Base-by-base conservation (phyloP, 768 basidiomycete species). In the Russula earlei region DNA sequence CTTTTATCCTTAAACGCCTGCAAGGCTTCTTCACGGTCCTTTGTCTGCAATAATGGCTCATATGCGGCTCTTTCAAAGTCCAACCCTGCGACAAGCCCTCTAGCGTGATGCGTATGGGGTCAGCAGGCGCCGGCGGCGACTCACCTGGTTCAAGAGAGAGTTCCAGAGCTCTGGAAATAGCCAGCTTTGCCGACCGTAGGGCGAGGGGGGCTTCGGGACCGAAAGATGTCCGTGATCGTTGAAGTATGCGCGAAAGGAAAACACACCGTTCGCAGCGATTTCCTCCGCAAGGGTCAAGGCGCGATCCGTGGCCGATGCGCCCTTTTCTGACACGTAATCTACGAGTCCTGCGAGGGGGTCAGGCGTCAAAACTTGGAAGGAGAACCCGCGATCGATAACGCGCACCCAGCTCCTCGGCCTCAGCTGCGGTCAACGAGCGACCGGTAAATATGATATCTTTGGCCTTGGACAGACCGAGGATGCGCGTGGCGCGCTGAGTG, bases 31-130 rank as follows among this genome's bases (percentile, higher is more conserved):
- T 77, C 62, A 19, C 93, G 80, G 67, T 97, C 93, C 60, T 81
- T 76, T 7, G 77, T 84, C 33, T 76, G 74, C 20, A 96, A 73
- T 19, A 97, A 75, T 3, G 80, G 77, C 61, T 95, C 87, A 58
- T 97, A 97, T 12, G 87, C 81, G 5, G 83, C 82, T 34, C 87
- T 77, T 68, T 96, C 93, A 59, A 94, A 89, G 67, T 94, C 90
- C n/a, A 97, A 77, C n/a, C 90, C 91, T 82, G 59, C 8, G 37
- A 14, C 36, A 36, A 31, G 46, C 17, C 27, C 45, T 52, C 33
- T 11, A 46, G 44, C 7, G 33, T 47, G 50, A 34, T 52, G 14
- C 10, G 19, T 3, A 42, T 9, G 11, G 38, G 12, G 17, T 42
- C 9, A n/a, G 37, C 15, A 37, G 4, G 34, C 10, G 12, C 5